phyloP scores from a whole-genome alignment of 805 yeast species.

The Pichia thaimueangensis region DNA sequence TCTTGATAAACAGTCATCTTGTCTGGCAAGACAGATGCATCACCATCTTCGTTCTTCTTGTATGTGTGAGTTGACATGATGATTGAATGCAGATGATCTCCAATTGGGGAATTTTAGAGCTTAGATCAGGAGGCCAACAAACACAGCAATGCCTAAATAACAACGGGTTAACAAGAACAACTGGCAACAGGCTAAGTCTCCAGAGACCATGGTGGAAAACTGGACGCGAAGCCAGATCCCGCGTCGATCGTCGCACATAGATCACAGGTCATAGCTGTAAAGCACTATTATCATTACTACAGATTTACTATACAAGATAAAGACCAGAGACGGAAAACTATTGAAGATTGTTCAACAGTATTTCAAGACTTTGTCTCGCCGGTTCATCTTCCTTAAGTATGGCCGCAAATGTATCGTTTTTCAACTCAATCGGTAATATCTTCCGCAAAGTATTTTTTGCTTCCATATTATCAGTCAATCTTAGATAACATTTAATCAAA shows the following conservation, averaged over 20 bases:
- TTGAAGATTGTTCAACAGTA: conserved; percentile 55
- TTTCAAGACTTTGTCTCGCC: conserved; percentile 81
- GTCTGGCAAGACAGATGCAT: conserved; percentile 68
- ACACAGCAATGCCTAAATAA: too few relatives aligned
- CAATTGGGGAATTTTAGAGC: too few relatives aligned
- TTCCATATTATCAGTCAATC: conserved; percentile 83
- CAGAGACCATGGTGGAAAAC: too few relatives aligned
- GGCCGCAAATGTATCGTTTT: conserved; percentile 77
- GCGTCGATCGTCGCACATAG: not conserved
- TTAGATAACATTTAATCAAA: conserved; percentile 86
- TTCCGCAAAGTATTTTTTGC: conserved; percentile 83
- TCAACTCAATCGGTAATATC: conserved; percentile 78
- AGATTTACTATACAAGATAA: not conserved
- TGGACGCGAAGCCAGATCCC: not conserved
- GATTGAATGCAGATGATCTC: not conserved
- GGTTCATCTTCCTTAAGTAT: conserved; percentile 81
- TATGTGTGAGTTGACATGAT: conserved; percentile 76
- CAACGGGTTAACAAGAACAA: not conserved
- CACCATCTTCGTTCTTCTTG: conserved; percentile 77
- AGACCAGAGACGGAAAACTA: not conserved
- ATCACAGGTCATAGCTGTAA: too few relatives aligned
- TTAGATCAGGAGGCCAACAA: too few relatives aligned
- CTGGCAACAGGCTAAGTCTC: too few relatives aligned
- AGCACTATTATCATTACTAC: too few relatives aligned
- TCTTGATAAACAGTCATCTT: conserved; percentile 97